Evolutionary conservation across 371 early-diverging fungal genomes (phyloP).

Genomic region (Saksenaea oblongispora): DNA sequence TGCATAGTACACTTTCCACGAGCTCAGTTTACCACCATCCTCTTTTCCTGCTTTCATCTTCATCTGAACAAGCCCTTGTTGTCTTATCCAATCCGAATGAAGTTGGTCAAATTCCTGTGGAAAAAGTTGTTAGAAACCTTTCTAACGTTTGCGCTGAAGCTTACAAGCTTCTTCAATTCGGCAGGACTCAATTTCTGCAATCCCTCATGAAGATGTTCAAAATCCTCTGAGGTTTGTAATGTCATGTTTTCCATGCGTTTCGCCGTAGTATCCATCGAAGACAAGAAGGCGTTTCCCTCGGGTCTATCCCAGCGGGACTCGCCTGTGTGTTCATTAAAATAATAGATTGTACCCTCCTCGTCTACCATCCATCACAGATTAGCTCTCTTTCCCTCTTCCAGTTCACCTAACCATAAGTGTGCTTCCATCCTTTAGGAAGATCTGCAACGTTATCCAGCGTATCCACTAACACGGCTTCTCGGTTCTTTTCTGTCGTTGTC

Average conservation of each 20-base stretch:
- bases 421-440: slow-evolving; percentile 31
- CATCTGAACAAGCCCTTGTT: slow-evolving; percentile 48
- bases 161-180: slow-evolving; percentile 39
- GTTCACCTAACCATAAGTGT: slow-evolving; percentile 29
- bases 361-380: slow-evolving; percentile 21
- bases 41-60: slow-evolving; percentile 50
- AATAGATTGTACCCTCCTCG: slow-evolving; percentile 48
- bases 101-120: slow-evolving; percentile 37
- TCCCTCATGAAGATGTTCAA: slow-evolving; percentile 15
- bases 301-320: slow-evolving; percentile 50
- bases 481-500: background rate
- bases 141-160: background rate
- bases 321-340: slow-evolving; percentile 53
- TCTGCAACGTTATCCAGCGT: background rate
- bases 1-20: slow-evolving; percentile 51
- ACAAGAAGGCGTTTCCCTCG: background rate
- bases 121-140: background rate
- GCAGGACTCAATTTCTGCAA: slow-evolving; percentile 26
- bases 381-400: background rate
- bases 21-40: slow-evolving; percentile 45
- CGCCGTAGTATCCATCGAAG: background rate
- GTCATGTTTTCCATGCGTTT: slow-evolving; percentile 21
- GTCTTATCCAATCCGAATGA: slow-evolving; percentile 36
- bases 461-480: background rate
- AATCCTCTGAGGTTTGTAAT: slow-evolving; percentile 11